These are phyloP conservation scores for Stenocarpella maydis DNA, from an alignment of 2,329 filamentous ascomycete genomes.

Conservation along the genomic window DNA sequence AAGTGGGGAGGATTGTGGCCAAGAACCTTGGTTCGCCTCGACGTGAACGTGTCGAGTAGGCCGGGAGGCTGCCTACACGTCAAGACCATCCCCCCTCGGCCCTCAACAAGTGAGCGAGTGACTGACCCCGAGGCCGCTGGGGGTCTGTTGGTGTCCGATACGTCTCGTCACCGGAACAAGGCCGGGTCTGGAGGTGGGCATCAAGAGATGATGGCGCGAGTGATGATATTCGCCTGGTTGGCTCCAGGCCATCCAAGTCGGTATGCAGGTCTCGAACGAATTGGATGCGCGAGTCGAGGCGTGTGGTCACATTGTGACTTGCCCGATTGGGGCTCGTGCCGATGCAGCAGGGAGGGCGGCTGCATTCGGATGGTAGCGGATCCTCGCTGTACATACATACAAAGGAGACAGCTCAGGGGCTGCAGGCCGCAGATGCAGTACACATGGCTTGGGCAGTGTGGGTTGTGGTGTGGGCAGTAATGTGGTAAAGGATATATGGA, in stretches of 20 bases:
- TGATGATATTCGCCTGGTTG: conserved; percentile 11
- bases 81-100: neutral
- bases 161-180: conserved; percentile 10
- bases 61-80: neutral
- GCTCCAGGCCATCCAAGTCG: conserved; percentile 14
- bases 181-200: conserved; percentile 1
- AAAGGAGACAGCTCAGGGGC: no score
- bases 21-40: neutral
- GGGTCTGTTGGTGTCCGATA: conserved; percentile 10
- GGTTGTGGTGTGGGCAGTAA: no score
- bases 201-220: neutral
- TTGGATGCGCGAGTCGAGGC: neutral
- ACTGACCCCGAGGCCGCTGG: neutral
- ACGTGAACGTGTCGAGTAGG: neutral
- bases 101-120: conserved; percentile 1
- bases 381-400: neutral
- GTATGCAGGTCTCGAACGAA: conserved; percentile 26
- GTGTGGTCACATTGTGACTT: conserved; percentile 12
- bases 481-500: no score
- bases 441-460: no score
- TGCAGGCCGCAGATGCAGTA: no score
- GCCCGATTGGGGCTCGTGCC: conserved; percentile 17
- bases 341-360: conserved; percentile 9
- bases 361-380: neutral
- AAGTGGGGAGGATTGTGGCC: neutral